Conservation (phyloP, 352 stramenopile genomes). For the Saprolegnia parasitica region DNA sequence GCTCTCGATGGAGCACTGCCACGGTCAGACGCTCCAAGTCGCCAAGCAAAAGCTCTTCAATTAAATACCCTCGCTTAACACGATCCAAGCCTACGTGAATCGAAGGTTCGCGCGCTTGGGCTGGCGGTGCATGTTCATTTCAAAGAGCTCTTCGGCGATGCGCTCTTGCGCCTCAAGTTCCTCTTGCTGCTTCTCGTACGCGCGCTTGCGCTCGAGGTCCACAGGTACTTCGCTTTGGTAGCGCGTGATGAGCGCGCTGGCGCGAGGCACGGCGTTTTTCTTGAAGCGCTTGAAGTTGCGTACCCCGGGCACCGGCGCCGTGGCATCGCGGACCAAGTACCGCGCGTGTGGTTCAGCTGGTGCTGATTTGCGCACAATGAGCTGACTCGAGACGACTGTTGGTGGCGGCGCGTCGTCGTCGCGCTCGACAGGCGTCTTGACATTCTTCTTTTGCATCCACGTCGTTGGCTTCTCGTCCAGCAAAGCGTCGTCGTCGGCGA, state of each 20-base stretch:
- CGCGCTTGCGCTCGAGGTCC: slow-evolving; percentile 52
- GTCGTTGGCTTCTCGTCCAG: slow-evolving; percentile 26
- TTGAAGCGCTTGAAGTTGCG: slow-evolving; percentile 83
- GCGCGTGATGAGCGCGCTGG: slow-evolving; percentile 35
- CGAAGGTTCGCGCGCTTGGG: not conserved
- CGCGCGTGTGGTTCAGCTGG: not conserved
- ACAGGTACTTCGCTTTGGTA: slow-evolving; percentile 39
- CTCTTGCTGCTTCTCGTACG: slow-evolving; percentile 57
- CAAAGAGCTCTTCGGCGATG: slow-evolving; percentile 79
- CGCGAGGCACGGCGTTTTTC: slow-evolving; percentile 61
- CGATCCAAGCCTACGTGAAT: not conserved
- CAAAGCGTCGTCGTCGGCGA: too few species aligned
- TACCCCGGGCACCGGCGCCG: not conserved
- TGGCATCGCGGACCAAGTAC: slow-evolving; percentile 14
- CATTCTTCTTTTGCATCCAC: slow-evolving; percentile 32
- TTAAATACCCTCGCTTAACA: slow-evolving; percentile 13
- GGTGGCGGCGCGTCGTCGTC: not conserved
- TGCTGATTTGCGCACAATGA: slow-evolving; percentile 9
- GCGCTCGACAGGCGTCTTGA: not conserved
- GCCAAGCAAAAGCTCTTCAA: slow-evolving; percentile 84
- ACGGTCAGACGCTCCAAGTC: slow-evolving; percentile 75
- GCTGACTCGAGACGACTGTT: not conserved
- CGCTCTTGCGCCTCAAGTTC: slow-evolving; percentile 74
- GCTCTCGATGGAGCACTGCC: slow-evolving; percentile 77
- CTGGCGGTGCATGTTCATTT: slow-evolving; percentile 11